A percentile compares a stretch with the other conserved stretches of the same genome.
Conservation (phyloP, 1,284 basidiomycete genomes). For the Hemileia vastatrix region DNA sequence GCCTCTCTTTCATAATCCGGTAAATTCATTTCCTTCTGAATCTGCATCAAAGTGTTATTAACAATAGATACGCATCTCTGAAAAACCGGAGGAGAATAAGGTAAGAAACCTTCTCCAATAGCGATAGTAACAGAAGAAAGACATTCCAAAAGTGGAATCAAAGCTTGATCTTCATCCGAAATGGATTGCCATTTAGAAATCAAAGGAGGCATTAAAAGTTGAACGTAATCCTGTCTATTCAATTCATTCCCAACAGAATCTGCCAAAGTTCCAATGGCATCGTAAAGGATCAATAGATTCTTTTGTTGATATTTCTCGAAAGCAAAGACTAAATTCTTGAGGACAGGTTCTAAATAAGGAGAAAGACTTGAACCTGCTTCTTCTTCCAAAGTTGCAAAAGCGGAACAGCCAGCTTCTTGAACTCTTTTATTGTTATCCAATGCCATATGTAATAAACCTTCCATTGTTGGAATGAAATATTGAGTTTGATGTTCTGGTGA, state of each 20-base stretch:
- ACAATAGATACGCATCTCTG: constrained; percentile 82
- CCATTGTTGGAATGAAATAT: constrained; percentile 93
- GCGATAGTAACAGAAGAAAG: constrained; percentile 95
- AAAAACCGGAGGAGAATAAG: constrained; percentile 83
- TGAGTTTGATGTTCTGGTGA: constrained; percentile 73
- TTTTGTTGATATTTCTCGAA: constrained; percentile 99
- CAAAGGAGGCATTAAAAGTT: constrained; percentile 91
- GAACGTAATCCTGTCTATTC: constrained; percentile 77
- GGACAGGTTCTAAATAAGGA: constrained; percentile 86
- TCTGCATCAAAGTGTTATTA: constrained; percentile 66
- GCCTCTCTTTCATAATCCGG: constrained; percentile 60
- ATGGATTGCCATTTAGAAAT: constrained; percentile 79
- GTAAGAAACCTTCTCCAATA: constrained; percentile 74
- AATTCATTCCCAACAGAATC: constrained; percentile 85
- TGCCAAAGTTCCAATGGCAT: constrained; percentile 94
- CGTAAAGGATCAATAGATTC: constrained; percentile 95
- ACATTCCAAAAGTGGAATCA: constrained; percentile 89
- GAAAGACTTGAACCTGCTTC: constrained; percentile 81
- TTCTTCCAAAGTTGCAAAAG: constrained; percentile 96
- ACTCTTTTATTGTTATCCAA: constrained; percentile 97
- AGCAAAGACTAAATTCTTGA: constrained; percentile 86
- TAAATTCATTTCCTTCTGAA: constrained; percentile 69
- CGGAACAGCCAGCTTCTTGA: constrained; percentile 95
- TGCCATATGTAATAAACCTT: constrained; percentile 94
- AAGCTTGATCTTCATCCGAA: constrained; percentile 81